phyloP scores from a whole-genome alignment of 768 basidiomycete genomes.

The Terana coerulea region DNA sequence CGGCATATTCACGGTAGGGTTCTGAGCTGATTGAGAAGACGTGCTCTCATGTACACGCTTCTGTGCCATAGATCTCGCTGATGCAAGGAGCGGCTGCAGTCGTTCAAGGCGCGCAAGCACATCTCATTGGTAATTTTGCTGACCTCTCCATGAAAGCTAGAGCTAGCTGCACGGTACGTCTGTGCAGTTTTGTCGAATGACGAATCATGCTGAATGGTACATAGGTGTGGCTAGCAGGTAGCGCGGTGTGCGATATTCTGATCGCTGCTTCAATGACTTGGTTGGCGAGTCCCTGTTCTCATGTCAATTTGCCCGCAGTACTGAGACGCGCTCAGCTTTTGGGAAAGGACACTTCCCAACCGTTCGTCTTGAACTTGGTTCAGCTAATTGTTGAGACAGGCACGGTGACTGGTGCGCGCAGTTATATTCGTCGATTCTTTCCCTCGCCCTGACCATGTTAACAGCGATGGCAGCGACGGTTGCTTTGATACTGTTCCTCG shows the following conservation, averaged over 20 bases:
- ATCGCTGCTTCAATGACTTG: slow-evolving; percentile 24
- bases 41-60: not conserved
- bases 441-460: not conserved
- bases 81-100: not conserved
- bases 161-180: not conserved
- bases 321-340: not conserved
- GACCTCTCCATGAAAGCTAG: not conserved
- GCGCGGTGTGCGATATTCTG: slow-evolving; percentile 21
- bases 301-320: not conserved
- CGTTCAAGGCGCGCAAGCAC: not conserved
- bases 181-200: not conserved
- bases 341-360: not conserved
- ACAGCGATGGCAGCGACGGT: not conserved
- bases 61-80: not conserved
- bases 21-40: not conserved
- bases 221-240: slow-evolving; percentile 22
- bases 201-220: not conserved
- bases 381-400: slow-evolving; percentile 3
- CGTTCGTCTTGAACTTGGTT: not conserved
- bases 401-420: not conserved
- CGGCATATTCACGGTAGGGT: not conserved
- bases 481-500: not conserved
- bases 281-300: slow-evolving; percentile 19
- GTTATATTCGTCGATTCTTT: not conserved
- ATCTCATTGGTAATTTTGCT: not conserved